A percentile compares a stretch with the other conserved stretches of the same genome.
phyloP scores from a whole-genome alignment of 129 eudicot species.

The Scalesia atractyloides region DNA sequence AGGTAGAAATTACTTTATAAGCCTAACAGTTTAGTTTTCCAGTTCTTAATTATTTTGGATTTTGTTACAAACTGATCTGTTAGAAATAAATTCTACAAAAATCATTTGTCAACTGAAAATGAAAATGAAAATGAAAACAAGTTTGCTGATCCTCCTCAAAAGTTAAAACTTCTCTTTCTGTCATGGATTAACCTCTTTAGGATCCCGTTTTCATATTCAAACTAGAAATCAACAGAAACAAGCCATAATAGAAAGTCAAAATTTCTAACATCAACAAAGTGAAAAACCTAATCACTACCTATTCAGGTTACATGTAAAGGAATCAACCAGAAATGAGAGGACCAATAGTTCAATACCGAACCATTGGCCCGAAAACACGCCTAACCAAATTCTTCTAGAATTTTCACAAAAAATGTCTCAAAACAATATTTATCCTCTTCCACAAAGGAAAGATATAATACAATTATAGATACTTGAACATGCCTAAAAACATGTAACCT shows the following conservation, averaged over 20 bases:
- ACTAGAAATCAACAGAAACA: neutral
- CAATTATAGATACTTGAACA: neutral
- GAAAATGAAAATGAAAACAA: slow-evolving; percentile 14
- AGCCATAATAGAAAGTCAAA: neutral
- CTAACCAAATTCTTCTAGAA: slow-evolving; percentile 9
- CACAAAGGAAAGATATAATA: slow-evolving; percentile 8
- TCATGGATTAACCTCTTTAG: slow-evolving; percentile 16
- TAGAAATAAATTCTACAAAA: neutral
- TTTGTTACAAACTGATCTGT: slow-evolving; percentile 1
- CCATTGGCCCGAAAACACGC: slow-evolving; percentile 3
- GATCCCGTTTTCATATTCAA: neutral
- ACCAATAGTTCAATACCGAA: slow-evolving; percentile 14
- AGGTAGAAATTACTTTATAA: neutral
- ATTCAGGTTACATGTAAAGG: neutral
- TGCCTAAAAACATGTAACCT: neutral
- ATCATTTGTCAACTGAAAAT: slow-evolving; percentile 3
- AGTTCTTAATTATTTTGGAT: neutral
- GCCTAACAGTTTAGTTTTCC: neutral
- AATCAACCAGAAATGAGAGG: slow-evolving; percentile 3
- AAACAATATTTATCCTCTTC: neutral
- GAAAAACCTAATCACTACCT: slow-evolving; percentile 5
- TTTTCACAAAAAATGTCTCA: neutral
- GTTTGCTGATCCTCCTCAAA: slow-evolving; percentile 13
- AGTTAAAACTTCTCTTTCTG: slow-evolving; percentile 13
- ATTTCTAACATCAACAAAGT: neutral